Conservation (phyloP, 2,329 filamentous ascomycete species). For the Alternaria rosae region DNA sequence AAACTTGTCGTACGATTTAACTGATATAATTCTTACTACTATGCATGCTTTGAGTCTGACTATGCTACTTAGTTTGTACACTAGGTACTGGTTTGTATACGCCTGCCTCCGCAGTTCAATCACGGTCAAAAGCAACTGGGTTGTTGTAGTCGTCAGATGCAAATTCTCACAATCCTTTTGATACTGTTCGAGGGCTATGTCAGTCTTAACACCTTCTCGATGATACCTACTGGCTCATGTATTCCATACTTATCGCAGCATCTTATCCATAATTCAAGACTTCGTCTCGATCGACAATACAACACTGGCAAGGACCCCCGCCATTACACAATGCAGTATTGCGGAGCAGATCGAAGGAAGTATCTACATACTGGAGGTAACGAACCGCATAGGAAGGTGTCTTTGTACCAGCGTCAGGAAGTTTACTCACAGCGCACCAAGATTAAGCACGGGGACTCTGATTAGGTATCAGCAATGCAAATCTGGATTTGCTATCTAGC, state of each 20-base stretch:
- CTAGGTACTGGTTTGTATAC: neutral
- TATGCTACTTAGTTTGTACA: neutral
- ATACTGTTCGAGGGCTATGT: neutral
- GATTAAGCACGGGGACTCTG: no score
- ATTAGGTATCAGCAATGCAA: no score
- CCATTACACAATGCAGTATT: no score
- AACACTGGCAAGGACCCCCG: no score
- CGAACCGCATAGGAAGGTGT: no score
- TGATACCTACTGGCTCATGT: neutral
- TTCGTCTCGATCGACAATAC: neutral
- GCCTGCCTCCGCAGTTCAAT: neutral
- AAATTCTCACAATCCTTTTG: neutral
- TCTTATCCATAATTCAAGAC: neutral
- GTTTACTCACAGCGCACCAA: no score
- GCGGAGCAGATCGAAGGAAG: no score
- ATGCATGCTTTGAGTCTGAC: neutral
- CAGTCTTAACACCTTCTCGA: neutral
- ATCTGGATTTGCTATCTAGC: no score
- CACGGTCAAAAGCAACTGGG: accelerated
- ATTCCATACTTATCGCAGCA: neutral
- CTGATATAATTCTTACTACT: accelerated
- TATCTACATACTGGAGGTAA: no score
- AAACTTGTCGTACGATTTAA: neutral
- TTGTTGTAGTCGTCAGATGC: neutral
- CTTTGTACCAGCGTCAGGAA: no score